phyloP scores from a whole-genome alignment of 805 yeast species.

The Starmerella tilneyi region DNA sequence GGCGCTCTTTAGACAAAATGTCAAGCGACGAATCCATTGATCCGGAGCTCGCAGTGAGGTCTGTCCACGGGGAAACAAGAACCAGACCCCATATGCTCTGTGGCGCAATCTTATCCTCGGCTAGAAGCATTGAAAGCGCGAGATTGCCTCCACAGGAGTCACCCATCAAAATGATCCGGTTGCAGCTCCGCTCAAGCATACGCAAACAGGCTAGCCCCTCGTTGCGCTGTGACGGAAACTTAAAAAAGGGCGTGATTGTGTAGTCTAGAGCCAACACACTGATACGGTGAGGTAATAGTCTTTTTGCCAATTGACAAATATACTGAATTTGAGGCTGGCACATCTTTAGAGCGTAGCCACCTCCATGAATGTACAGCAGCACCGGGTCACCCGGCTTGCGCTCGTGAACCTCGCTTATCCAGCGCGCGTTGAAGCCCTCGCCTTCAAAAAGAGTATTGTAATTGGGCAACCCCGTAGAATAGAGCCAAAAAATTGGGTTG shows the following conservation, averaged over 20 bases:
- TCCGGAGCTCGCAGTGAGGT: conserved; percentile 14
- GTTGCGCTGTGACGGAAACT: conserved; percentile 27
- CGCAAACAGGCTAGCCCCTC: conserved; percentile 24
- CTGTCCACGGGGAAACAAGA: conserved; percentile 24
- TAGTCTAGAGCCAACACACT: conserved; percentile 28
- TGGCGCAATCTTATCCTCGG: conserved; percentile 6
- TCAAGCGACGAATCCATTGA: conserved; percentile 16
- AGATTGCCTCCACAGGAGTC: conserved; percentile 33
- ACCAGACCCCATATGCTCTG: conserved; percentile 13
- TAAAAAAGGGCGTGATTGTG: conserved; percentile 24
- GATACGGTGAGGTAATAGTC: conserved; percentile 9
- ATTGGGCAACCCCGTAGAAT: conserved; percentile 10
- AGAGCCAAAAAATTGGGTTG: conserved; percentile 4
- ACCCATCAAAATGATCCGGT: conserved; percentile 26
- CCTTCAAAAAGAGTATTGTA: conserved; percentile 17
- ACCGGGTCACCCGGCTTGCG: conserved; percentile 25
- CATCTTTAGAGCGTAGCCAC: conserved; percentile 24
- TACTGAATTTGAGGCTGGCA: conserved; percentile 21
- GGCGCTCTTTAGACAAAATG: conserved; percentile 14
- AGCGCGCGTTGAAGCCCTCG: conserved; percentile 20
- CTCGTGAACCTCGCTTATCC: conserved; percentile 24
- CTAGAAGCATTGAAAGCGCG: conserved; percentile 18
- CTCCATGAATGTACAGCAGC: conserved; percentile 26
- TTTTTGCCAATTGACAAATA: conserved; percentile 13
- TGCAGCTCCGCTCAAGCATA: conserved; percentile 20